Evolutionary conservation across 73 alveolate species (phyloP), one percentile per base, ranked within the genome.

Genomic region (Urostyla sp.): DNA sequence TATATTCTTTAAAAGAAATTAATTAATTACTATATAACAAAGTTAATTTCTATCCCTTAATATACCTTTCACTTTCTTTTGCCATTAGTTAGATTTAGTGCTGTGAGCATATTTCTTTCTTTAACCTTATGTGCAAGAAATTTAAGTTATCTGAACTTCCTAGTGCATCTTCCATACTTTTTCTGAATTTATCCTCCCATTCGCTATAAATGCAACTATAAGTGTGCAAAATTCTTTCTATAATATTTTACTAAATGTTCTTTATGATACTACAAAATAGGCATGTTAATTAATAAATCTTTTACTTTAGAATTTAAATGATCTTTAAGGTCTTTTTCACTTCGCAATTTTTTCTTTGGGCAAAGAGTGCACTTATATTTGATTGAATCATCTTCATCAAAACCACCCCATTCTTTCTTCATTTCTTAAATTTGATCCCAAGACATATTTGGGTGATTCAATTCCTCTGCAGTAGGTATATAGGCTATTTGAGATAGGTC

Each of bases 381-480:
- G n/a, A n/a, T n/a, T n/a, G n/a, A n/a, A n/a, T n/a, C n/a, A 44
- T 66, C 80, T 16, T 63, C 80, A 21, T 66, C 66, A 26, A 66
- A 66, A 4, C 44, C 20, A 45, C n/a, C n/a, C n/a, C 18, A 66
- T 6, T 40, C 15, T 21, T 15, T 6, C 50, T 66, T 66, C 21
- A 15, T 66, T 44, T 66, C 44, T 5, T 24, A 11, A n/a, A 66
- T 66, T 5, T 66, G 50, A 21, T 66, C 67, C 44, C 36, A 66
- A 16, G 8, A 23, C 66, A 66, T 4, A 2, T 66, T 28, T 11
- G 76, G 76, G 59, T 37, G 37, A 44, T 66, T 38, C 5, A 66
- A 40, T 26, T 66, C 80, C 44, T 66, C 80, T 3, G 80, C 63
- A 40, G 80, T 13, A 13, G 80, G 80, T 40, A 66, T 63, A 40